Conservation (phyloP, 2,329 filamentous ascomycete genomes). For the Trichoderma lentiforme region DNA sequence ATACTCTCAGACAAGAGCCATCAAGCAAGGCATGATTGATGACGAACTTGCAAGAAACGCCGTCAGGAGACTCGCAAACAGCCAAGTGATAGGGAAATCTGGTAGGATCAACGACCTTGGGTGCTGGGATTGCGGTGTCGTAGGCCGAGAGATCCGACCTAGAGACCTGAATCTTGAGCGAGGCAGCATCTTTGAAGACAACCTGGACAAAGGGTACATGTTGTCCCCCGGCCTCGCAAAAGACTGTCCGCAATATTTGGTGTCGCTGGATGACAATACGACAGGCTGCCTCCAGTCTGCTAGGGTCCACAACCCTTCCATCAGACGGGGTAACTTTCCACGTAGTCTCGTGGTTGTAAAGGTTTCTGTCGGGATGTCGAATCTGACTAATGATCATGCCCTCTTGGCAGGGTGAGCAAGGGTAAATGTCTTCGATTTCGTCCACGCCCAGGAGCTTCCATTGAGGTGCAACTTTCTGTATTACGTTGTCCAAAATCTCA, state of each 20-base stretch:
- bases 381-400: not conserved
- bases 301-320: not conserved
- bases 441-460: not conserved
- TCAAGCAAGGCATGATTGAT: not conserved
- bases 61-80: not conserved
- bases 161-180: not conserved
- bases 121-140: not conserved
- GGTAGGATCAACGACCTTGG: not conserved
- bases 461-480: not conserved
- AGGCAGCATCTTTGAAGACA: not conserved
- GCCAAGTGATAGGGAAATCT: not conserved
- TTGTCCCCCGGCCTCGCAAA: not conserved
- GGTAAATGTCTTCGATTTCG: not conserved
- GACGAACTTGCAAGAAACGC: not conserved
- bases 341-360: not conserved
- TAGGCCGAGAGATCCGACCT: not conserved
- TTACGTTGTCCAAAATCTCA: not conserved
- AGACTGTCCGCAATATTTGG: not conserved
- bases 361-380: not conserved
- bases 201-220: not conserved
- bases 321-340: not conserved
- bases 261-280: not conserved
- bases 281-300: not conserved
- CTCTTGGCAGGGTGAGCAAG: not conserved
- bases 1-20: not conserved